Percentiles rank a stretch among this genome's conserved stretches.
These are phyloP conservation scores for Nadsonia fulvescens DNA, from an alignment of 805 yeast genomes.

Conservation along the genomic window DNA sequence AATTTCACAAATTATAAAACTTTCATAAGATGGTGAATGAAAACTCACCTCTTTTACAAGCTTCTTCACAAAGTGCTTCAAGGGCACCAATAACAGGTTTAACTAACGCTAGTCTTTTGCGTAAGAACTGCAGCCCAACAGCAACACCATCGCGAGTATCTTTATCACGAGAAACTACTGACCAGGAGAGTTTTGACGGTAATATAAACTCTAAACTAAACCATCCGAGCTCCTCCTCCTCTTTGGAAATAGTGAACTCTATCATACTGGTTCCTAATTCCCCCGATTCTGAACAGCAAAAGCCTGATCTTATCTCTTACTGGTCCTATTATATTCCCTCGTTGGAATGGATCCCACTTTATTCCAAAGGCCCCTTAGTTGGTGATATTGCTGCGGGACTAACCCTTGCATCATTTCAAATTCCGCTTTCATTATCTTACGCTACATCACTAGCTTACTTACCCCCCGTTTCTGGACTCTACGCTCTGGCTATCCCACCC, in stretches of 20 bases:
- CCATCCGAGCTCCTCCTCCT: constrained; percentile 1
- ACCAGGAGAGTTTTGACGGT: too few species aligned
- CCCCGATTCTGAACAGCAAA: constrained; percentile 2
- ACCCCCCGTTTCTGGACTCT: constrained; percentile 64
- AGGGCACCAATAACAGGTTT: too few species aligned
- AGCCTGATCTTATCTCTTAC: constrained; percentile 15
- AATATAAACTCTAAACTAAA: too few species aligned
- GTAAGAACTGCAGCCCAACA: too few species aligned
- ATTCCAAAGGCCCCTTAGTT: constrained; percentile 20
- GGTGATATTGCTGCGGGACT: constrained; percentile 72
- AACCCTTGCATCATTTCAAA: constrained; percentile 77
- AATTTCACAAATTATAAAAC: too few species aligned
- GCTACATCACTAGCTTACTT: constrained; percentile 74
- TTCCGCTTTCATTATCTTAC: constrained; percentile 71
- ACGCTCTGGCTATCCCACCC: constrained; percentile 63
- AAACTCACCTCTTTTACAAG: too few species aligned
- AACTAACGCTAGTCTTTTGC: too few species aligned
- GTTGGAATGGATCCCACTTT: constrained; percentile 34
- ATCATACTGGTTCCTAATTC: constrained; percentile 3
- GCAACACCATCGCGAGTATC: too few species aligned
- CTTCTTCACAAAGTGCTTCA: too few species aligned
- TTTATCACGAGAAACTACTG: too few species aligned
- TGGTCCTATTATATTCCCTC: constrained; percentile 36
- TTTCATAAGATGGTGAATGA: too few species aligned
- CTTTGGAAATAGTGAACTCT: constrained; percentile 1